phyloP scores from a whole-genome alignment of 805 yeast genomes.

The Saturnispora hagleri region DNA sequence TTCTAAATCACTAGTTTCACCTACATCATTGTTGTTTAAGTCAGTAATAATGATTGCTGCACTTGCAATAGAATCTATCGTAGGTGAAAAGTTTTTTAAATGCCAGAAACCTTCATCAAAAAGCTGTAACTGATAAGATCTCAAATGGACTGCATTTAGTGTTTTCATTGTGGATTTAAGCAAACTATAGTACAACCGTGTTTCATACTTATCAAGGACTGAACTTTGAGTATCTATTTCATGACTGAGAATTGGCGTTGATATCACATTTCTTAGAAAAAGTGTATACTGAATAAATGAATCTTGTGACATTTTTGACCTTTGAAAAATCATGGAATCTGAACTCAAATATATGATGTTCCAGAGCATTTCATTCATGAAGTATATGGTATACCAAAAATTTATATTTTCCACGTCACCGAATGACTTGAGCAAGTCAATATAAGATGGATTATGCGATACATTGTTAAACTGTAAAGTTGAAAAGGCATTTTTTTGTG shows the following conservation, averaged over 20 bases:
- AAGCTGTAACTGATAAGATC: slow-evolving; percentile 53
- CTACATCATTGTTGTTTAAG: slow-evolving; percentile 9
- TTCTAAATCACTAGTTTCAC: slow-evolving; percentile 7
- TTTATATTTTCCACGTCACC: neutral
- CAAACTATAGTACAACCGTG: slow-evolving; percentile 17
- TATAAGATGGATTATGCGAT: neutral
- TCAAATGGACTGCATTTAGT: slow-evolving; percentile 53
- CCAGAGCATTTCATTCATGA: neutral
- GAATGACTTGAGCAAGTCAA: neutral
- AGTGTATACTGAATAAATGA: slow-evolving; percentile 34
- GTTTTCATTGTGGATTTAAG: slow-evolving; percentile 34
- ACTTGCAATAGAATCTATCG: slow-evolving; percentile 15
- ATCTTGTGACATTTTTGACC: slow-evolving; percentile 12
- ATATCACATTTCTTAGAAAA: slow-evolving; percentile 43
- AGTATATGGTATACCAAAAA: neutral
- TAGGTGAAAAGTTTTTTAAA: slow-evolving; percentile 16
- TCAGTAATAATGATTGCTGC: slow-evolving; percentile 16
- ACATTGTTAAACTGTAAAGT: neutral
- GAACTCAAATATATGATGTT: slow-evolving; percentile 2
- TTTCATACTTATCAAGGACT: slow-evolving; percentile 1
- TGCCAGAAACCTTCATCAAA: slow-evolving; percentile 49
- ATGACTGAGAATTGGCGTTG: slow-evolving; percentile 28
- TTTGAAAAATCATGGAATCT: neutral
- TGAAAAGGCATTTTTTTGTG: neutral
- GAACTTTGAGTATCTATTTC: neutral